Evolutionary conservation across 1,284 basidiomycete genomes (phyloP).

Genomic region (Irpex sp.): DNA sequence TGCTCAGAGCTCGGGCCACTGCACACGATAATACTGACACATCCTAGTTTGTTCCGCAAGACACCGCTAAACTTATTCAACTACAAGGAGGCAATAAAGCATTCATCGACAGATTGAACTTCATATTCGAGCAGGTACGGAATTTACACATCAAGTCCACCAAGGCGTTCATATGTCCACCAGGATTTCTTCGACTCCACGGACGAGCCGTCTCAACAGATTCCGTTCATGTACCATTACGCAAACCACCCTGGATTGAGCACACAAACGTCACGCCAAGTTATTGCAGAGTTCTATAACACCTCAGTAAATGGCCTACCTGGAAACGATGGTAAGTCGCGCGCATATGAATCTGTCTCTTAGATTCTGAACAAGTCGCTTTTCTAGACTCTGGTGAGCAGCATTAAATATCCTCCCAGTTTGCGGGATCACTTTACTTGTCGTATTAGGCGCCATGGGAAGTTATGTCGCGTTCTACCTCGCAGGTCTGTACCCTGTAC

Average conservation of each 20-base stretch:
- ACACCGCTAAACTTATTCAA: slow-evolving; percentile 54
- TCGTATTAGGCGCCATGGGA: slow-evolving; percentile 72
- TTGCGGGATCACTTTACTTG: no score
- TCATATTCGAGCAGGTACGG: slow-evolving; percentile 47
- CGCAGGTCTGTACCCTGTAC: slow-evolving; percentile 57
- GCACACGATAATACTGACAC: background rate
- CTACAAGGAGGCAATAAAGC: slow-evolving; percentile 53
- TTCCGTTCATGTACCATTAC: slow-evolving; percentile 67
- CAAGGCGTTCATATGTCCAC: background rate
- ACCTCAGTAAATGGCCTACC: slow-evolving; percentile 52
- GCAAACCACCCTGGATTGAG: slow-evolving; percentile 54
- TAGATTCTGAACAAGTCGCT: no score
- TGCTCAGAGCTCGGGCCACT: background rate
- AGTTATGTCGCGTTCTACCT: slow-evolving; percentile 63
- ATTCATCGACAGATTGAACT: slow-evolving; percentile 52
- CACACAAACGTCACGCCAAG: slow-evolving; percentile 50
- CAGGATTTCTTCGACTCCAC: slow-evolving; percentile 52
- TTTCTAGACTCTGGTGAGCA: no score
- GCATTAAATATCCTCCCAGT: no score
- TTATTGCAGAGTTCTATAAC: slow-evolving; percentile 53
- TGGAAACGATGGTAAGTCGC: slow-evolving; percentile 52
- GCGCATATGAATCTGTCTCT: no score
- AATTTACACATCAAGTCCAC: background rate
- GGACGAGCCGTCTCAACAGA: slow-evolving; percentile 61
- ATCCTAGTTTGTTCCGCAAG: slow-evolving; percentile 55